A percentile compares a stretch with the other conserved stretches of the same genome.
phyloP scores from a whole-genome alignment of 495 filamentous ascomycete species.

The Tuber aestivum region DNA sequence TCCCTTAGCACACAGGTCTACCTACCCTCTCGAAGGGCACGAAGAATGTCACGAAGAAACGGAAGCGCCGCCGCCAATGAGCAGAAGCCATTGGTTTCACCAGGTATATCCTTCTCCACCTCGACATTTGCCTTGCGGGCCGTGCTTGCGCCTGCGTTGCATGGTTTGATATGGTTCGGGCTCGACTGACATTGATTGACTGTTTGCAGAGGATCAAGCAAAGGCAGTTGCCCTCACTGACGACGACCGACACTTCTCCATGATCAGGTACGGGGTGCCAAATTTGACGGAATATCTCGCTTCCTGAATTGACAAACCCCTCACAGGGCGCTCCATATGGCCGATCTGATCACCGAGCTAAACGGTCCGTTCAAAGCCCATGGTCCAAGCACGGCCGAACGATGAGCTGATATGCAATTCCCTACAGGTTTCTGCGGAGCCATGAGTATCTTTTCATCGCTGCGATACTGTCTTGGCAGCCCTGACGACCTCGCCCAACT shows the following conservation, averaged over 20 bases:
- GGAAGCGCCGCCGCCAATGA: constrained; percentile 19
- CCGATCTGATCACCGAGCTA: constrained; percentile 89
- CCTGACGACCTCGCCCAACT: constrained; percentile 59
- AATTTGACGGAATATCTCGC: background rate
- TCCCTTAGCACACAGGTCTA: background rate
- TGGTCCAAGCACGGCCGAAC: background rate
- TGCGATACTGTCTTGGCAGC: constrained; percentile 84
- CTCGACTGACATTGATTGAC: background rate
- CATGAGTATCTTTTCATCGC: constrained; percentile 91
- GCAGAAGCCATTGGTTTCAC: background rate
- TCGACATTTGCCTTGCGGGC: background rate
- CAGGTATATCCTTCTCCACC: background rate
- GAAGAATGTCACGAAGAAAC: constrained; percentile 34
- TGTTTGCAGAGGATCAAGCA: constrained; percentile 23
- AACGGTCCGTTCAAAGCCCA: constrained; percentile 59
- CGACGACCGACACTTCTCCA: constrained; percentile 52
- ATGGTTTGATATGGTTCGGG: background rate
- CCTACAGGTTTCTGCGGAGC: constrained; percentile 67
- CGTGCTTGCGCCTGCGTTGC: background rate
- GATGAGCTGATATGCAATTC: constrained; percentile 16
- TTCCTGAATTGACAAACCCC: constrained; percentile 29
- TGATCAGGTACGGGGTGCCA: constrained; percentile 54
- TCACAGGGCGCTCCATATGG: constrained; percentile 76
- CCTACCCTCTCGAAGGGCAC: background rate
- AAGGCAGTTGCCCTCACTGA: constrained; percentile 26